Conservation (phyloP, 208 protist species). For the Wallacemonas sp. region DNA sequence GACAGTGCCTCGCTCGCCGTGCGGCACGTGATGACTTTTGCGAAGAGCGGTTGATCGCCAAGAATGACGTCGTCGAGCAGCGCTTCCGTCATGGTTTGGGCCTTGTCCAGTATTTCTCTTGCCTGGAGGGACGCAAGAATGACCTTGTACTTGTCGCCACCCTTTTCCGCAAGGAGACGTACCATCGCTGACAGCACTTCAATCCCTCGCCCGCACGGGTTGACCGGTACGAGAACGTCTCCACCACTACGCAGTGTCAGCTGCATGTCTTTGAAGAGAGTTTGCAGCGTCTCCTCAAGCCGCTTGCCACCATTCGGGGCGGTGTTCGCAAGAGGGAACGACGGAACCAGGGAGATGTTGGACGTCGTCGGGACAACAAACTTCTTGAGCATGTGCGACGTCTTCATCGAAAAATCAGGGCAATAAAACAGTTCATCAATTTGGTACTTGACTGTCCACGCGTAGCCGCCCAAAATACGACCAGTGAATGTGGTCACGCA, state of each 20-base stretch:
- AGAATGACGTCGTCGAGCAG: slow-evolving; percentile 78
- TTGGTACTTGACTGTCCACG: slow-evolving; percentile 85
- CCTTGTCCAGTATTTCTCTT: slow-evolving; percentile 75
- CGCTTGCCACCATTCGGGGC: slow-evolving; percentile 10
- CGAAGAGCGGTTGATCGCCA: slow-evolving; percentile 65
- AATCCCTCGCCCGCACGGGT: slow-evolving; percentile 67
- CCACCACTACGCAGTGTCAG: slow-evolving; percentile 82
- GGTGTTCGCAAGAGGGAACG: slow-evolving; percentile 32
- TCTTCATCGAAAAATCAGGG: slow-evolving; percentile 78
- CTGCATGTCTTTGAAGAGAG: slow-evolving; percentile 78
- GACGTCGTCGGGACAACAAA: slow-evolving; percentile 71
- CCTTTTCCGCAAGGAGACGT: slow-evolving; percentile 69
- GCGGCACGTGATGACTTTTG: slow-evolving; percentile 75
- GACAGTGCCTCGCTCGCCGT: slow-evolving; percentile 63
- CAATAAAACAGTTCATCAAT: slow-evolving; percentile 91
- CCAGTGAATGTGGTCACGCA: slow-evolving; percentile 67
- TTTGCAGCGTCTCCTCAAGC: slow-evolving; percentile 70
- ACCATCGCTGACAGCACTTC: slow-evolving; percentile 76
- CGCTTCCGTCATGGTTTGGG: slow-evolving; percentile 81
- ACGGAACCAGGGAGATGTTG: slow-evolving; percentile 70
- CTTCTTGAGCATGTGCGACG: slow-evolving; percentile 72
- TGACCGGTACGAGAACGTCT: slow-evolving; percentile 83
- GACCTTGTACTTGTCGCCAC: slow-evolving; percentile 82
- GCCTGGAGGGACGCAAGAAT: slow-evolving; percentile 74
- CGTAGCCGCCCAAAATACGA: slow-evolving; percentile 76